phyloP scores from a whole-genome alignment of 208 protist species.

The Endotrypanum monterogeii region DNA sequence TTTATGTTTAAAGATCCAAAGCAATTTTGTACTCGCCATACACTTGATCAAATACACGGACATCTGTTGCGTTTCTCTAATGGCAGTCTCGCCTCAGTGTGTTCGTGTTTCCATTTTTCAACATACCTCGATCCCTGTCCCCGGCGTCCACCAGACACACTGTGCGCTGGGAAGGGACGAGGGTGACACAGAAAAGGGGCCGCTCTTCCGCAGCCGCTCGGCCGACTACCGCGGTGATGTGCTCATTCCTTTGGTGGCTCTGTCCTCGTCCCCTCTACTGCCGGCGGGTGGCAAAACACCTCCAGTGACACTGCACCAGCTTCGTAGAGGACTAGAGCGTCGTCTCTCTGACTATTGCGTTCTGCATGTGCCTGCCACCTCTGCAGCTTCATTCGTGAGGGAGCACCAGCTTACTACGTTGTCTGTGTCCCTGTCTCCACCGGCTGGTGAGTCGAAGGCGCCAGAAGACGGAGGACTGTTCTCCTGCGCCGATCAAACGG shows the following conservation, averaged over 20 bases:
- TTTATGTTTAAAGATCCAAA: no score
- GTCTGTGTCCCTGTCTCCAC: not conserved
- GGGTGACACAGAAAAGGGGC: not conserved
- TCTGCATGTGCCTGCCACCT: slow-evolving; percentile 28
- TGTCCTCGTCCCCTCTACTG: not conserved
- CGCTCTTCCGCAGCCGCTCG: slow-evolving; percentile 14
- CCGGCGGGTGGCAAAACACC: not conserved
- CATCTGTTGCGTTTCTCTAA: not conserved
- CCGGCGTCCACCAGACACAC: not conserved
- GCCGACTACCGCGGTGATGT: slow-evolving; percentile 35
- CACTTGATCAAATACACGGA: not conserved
- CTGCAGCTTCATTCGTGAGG: slow-evolving; percentile 2
- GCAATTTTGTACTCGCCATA: not conserved
- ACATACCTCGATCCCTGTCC: not conserved
- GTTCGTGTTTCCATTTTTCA: slow-evolving; percentile 25
- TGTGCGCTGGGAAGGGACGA: not conserved
- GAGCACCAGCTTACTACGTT: slow-evolving; percentile 8
- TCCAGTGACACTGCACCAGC: slow-evolving; percentile 8
- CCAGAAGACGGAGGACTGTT: not conserved
- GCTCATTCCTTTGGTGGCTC: slow-evolving; percentile 19
- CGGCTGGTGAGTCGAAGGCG: not conserved
- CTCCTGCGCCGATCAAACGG: not conserved
- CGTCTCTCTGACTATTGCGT: slow-evolving; percentile 52
- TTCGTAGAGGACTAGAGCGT: slow-evolving; percentile 32
- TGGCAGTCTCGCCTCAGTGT: slow-evolving; percentile 4